Evolutionary conservation across 1,284 basidiomycete species (phyloP), one percentile per base, ranked within the genome.

Genomic region (Microbotryum silenes-acaulis): DNA sequence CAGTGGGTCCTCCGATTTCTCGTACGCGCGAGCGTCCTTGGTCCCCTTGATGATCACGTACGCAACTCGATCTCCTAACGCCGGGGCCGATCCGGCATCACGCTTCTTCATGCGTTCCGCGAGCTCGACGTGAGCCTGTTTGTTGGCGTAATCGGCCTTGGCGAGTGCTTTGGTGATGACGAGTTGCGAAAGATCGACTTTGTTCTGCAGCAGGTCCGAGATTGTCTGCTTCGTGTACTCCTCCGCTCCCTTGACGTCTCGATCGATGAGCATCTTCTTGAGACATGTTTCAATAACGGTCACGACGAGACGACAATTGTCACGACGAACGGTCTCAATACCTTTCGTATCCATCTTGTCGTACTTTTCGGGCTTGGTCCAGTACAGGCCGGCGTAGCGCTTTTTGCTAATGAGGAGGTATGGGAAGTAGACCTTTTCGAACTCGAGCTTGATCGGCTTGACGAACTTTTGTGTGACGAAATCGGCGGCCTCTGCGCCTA

Each of bases 311-410:
- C 91, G 86, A 75, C 93, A 97, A 72, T 97, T 97, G 73, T 97
- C 92, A 75, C 92, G 82, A 67, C 93, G 86, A 56, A 97, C 92
- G 55, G 92, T 97, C 91, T 97, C 92, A 63, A 97, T 97, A 71
- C 92, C 92, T 77, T 97, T 97, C 1, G 93, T 87, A 71, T 97
- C 92, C 93, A 97, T 96, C 78, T 97, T 97, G 76, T 97, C 93
- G 70, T 89, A 92, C 75, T 91, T 93, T 51, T 96, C 91, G 8
- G 86, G 79, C 66, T 83, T 85, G 1, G 92, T 97, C 93, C 93
- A 97, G 73, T 97, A 96, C 60, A 96, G 76, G 5, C 92, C 93
- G 3, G 93, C 92, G 76, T 97, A 97, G 42, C 93, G 85, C 77
- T 97, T 97, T 78, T 97, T 97, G 81, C 80, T 96, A 76, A 97